Conservation (phyloP, 352 stramenopile species). For the Phytopythium sindhum region DNA sequence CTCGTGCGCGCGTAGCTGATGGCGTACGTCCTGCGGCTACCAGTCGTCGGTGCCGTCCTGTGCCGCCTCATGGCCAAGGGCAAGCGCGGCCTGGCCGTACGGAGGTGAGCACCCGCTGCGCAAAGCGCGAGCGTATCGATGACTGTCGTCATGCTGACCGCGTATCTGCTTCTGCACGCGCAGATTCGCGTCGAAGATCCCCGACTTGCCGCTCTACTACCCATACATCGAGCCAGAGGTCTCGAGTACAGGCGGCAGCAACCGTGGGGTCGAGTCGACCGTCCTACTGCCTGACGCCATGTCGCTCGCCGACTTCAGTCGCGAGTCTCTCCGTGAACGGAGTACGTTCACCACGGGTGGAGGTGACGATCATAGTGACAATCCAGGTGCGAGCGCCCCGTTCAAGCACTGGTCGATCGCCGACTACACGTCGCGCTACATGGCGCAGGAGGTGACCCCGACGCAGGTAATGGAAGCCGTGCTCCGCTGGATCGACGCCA, state of each 20-base stretch:
- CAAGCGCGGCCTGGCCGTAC: conserved; percentile 59
- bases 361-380: no score
- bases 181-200: conserved; percentile 55
- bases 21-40: conserved; percentile 45
- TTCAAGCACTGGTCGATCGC: conserved; percentile 71
- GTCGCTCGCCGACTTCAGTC: conserved; percentile 32
- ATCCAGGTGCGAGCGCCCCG: background rate
- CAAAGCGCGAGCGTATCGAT: background rate
- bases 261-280: background rate
- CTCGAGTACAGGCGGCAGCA: conserved; percentile 14
- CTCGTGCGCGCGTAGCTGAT: conserved; percentile 12
- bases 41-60: conserved; percentile 47
- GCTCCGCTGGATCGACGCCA: conserved; percentile 49
- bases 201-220: conserved; percentile 80
- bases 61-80: conserved; percentile 44
- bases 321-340: conserved; percentile 12
- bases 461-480: conserved; percentile 68
- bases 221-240: conserved; percentile 54
- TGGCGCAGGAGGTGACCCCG: conserved; percentile 34
- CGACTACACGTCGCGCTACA: conserved; percentile 65
- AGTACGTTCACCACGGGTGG: background rate
- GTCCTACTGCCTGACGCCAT: background rate
- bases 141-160: background rate
- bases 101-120: conserved; percentile 23
- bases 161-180: background rate